phyloP scores from a whole-genome alignment of 2,329 filamentous ascomycete genomes.

The Neopestalotiopsis rosae region DNA sequence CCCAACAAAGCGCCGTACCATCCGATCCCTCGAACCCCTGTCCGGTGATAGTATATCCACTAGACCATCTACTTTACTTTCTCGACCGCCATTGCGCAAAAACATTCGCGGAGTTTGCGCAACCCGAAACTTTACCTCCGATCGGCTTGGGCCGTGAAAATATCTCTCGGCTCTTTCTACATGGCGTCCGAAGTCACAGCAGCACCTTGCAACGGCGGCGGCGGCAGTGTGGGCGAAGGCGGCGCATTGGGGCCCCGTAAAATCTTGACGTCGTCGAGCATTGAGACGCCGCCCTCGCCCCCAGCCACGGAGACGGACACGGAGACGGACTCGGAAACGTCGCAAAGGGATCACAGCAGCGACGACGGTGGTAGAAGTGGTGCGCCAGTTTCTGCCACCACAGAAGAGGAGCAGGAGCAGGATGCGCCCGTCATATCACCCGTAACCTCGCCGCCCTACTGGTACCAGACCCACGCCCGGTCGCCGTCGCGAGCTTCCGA shows the following conservation, averaged over 20 bases:
- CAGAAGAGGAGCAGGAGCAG: background rate
- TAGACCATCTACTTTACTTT: background rate
- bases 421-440: slow-evolving; percentile 23
- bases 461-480: slow-evolving; percentile 43
- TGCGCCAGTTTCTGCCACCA: background rate
- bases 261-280: slow-evolving; percentile 1
- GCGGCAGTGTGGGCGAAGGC: background rate
- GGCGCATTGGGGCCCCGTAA: slow-evolving; percentile 7
- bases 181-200: background rate
- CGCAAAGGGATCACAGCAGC: slow-evolving; percentile 14
- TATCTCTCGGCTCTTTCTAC: background rate
- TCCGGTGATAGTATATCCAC: background rate
- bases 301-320: slow-evolving; percentile 6
- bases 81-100: background rate
- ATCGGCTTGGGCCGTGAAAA: background rate
- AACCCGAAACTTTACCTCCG: background rate
- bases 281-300: slow-evolving; percentile 21
- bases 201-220: background rate
- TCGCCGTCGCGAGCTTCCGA: slow-evolving; percentile 45
- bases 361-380: background rate
- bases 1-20: slow-evolving; percentile 2
- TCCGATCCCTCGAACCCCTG: background rate
- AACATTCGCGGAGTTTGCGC: background rate
- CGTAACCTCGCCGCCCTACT: slow-evolving; percentile 45
- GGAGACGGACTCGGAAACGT: slow-evolving; percentile 28